Conservation (phyloP, 2,329 filamentous ascomycete species). For the Pseudocercospora macadamiae region DNA sequence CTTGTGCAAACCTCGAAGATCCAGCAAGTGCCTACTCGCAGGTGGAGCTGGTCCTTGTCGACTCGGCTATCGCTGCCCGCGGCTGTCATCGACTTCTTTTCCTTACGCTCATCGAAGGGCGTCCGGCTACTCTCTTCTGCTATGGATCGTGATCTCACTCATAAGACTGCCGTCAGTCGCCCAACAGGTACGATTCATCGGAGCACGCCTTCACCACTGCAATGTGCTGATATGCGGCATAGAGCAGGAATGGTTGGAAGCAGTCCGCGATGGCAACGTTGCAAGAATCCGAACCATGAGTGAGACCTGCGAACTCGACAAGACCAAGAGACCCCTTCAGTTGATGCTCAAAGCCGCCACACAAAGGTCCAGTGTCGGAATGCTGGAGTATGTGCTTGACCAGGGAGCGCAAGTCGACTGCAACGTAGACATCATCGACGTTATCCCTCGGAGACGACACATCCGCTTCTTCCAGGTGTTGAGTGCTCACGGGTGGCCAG, state of each 20-base stretch:
- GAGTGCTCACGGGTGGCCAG: constrained; percentile 15
- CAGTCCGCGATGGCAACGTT: neutral
- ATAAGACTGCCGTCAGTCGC: neutral
- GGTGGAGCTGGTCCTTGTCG: neutral
- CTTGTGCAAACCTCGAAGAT: neutral
- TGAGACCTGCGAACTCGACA: neutral
- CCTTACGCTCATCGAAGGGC: neutral
- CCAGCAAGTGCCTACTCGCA: neutral
- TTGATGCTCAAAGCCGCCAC: constrained; percentile 14
- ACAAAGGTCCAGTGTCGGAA: neutral
- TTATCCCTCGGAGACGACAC: constrained; percentile 7
- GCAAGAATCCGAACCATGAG: neutral
- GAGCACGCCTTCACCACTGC: neutral
- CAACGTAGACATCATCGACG: constrained; percentile 8
- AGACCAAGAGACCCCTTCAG: constrained; percentile 6
- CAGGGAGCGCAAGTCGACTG: constrained; percentile 10
- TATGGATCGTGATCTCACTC: neutral
- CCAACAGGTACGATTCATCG: neutral
- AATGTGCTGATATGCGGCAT: neutral
- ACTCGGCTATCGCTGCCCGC: neutral
- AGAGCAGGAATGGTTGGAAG: neutral
- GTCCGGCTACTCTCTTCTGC: neutral
- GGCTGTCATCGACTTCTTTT: neutral
- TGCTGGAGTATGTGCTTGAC: constrained; percentile 12
- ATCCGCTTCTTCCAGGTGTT: constrained; percentile 11